Evolutionary conservation across 2,329 filamentous ascomycete species (phyloP), one percentile per base, ranked within the genome.

Genomic region (Paraphaeosphaeria sporulosa): DNA sequence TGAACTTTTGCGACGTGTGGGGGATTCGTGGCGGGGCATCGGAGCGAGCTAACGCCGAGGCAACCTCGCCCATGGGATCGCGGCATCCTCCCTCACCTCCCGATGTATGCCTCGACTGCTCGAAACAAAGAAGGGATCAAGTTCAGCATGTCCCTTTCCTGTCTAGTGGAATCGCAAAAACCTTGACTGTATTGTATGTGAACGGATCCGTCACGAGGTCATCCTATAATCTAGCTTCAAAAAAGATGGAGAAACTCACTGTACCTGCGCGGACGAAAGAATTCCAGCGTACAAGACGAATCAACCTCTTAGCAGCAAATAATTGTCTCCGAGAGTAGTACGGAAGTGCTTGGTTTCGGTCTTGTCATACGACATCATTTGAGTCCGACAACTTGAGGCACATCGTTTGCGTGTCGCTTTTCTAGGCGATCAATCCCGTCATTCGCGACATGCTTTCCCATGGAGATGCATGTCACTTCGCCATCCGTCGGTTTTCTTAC

Each of bases 41-140:
- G 17, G 17, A n/a, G 38, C 15, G 7, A 40, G 58, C 58, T 49
- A 60, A 60, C 54, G 27, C 49, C 49, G 34, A 52, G 34, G 49
- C 49, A 40, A 21, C 32, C 48, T 25, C n/a, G n/a, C 10, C 2
- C 36, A 12, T 50, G n/a, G 48, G 17, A 34, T 10, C 12, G 25
- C 46, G 15, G 27, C 25, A 47, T 47, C 21, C 25, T 32, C 30
- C 15, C 44, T 34, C 27, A 49, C 34, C 32, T 51, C 32, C 3
- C 12, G 30, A 25, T 27, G 34, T 36, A 19, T 12, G 4, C 4
- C n/a, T 42, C 5, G 13, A 3, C 25, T 23, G 15, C 36, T 27
- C 36, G 36, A 40, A 40, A n/a, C 4, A n/a, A 13, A 40, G 36
- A 40, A 4, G 13, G n/a, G 2, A 17, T 1, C 36, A 40, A 15